Evolutionary conservation across 805 yeast species (phyloP), one percentile per base, ranked within the genome.

Genomic region (Kluyveromyces wickerhamii): DNA sequence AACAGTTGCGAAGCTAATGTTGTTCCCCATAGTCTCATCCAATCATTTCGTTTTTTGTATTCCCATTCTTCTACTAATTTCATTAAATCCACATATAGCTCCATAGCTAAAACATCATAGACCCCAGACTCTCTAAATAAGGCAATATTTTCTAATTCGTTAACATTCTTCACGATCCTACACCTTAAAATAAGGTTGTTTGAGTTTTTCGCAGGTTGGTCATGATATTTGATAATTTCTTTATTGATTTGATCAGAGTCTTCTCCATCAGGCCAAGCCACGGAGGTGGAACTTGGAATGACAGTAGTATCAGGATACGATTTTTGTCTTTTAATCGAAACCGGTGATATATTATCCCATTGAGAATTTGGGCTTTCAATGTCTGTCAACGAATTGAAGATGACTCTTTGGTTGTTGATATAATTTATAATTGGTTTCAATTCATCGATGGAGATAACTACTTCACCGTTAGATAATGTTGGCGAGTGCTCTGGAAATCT

Each of bases 371-470:
- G 40, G 31, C 38, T 36, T 29, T 44, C 43, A 8, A 43, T 40
- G 22, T 39, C 35, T 24, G 37, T 38, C 14, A 41, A 30, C 4
- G 48, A 48, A 12, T 49, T 42, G 21, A 40, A 46, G n/a, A 44
- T 21, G 13, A 44, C 41, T 41, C 60, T 61, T 45, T 59, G 66
- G 41, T 63, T 65, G 46, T 81, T 81, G 26, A 81, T 69, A 41
- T 71, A 79, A 3, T 78, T 62, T 8, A 81, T 67, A 30, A 82
- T 59, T 1, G 82, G 74, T 42, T 75, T 67, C 46, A 81, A 56
- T 45, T 79, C 79, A 12, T 74, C 72, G 32, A 74, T 54, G 1
- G 79, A 65, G 5, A 80, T 59, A 36, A 77, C 77, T 11, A 78
- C 74, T 21, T 71, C 65, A 0, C 71, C 69, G 2, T 71, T 67